A percentile compares a stretch with the other conserved stretches of the same genome.
These are phyloP conservation scores for Kwoniella sp. DNA, from an alignment of 768 basidiomycete genomes.

Conservation along the genomic window DNA sequence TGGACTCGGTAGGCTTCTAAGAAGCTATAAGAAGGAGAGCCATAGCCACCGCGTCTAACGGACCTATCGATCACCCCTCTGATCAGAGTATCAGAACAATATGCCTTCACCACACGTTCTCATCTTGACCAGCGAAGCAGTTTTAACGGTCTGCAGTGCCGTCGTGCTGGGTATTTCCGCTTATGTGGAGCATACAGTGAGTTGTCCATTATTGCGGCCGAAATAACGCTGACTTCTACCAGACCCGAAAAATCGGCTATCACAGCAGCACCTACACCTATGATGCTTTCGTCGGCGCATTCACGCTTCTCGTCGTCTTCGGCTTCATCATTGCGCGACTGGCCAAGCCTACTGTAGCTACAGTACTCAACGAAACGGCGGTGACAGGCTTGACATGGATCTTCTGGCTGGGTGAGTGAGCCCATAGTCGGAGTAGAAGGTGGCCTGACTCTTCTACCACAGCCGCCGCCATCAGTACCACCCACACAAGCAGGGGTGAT, in stretches of 20 bases:
- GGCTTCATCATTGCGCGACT: conserved; percentile 3
- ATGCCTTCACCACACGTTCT: conserved; percentile 19
- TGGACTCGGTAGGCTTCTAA: too few relatives aligned
- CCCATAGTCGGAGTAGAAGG: too few relatives aligned
- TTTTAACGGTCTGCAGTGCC: conserved; percentile 21
- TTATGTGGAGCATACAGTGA: conserved; percentile 37
- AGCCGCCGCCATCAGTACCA: conserved; percentile 31
- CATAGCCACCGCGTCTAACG: too few relatives aligned
- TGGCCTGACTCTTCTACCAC: too few relatives aligned
- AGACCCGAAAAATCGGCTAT: conserved; percentile 31
- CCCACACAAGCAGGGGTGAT: conserved; percentile 25
- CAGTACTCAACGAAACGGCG: conserved; percentile 4
- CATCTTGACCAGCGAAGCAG: conserved; percentile 14
- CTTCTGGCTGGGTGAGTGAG: conserved; percentile 40
- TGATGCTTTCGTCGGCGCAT: conserved; percentile 39
- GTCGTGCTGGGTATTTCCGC: conserved; percentile 42
- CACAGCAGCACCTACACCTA: conserved; percentile 32
- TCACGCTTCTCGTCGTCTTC: conserved; percentile 34
- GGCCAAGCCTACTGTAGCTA: background rate
- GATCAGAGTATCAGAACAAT: too few relatives aligned
- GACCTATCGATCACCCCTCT: too few relatives aligned
- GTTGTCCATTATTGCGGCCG: conserved; percentile 3
- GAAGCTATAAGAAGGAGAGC: too few relatives aligned
- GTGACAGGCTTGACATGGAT: conserved; percentile 26
- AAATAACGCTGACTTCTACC: background rate